A percentile compares a stretch with the other conserved stretches of the same genome.
phyloP scores from a whole-genome alignment of 2,329 filamentous ascomycete species.

The Botrytis cinerea region DNA sequence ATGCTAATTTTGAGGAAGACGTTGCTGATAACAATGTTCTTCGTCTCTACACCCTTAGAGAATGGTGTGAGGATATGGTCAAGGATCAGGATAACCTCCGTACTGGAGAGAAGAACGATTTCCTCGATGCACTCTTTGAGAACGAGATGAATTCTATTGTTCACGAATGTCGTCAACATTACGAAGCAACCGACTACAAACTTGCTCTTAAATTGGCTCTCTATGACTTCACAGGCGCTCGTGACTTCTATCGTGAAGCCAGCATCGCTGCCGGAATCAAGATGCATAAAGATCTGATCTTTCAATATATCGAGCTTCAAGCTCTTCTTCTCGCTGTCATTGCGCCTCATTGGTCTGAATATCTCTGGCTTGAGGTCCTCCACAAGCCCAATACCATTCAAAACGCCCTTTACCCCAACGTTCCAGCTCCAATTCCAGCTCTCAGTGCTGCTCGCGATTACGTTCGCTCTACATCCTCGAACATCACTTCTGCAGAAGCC shows the following conservation, averaged over 20 bases:
- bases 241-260: conserved; percentile 88
- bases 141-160: conserved; percentile 89
- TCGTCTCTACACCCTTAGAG: conserved; percentile 75
- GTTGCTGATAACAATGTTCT: conserved; percentile 92
- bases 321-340: conserved; percentile 79
- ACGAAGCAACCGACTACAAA: conserved; percentile 79
- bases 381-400: conserved; percentile 77
- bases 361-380: conserved; percentile 91
- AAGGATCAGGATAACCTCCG: conserved; percentile 72
- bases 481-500: conserved; percentile 83
- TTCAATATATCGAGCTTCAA: conserved; percentile 84
- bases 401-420: conserved; percentile 71
- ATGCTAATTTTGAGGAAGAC: conserved; percentile 96
- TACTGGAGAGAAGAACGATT: conserved; percentile 70
- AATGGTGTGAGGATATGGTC: conserved; percentile 88
- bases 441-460: conserved; percentile 82
- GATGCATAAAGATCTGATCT: conserved; percentile 81
- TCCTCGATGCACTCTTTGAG: conserved; percentile 87
- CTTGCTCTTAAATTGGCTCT: conserved; percentile 82
- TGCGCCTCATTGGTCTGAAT: conserved; percentile 90
- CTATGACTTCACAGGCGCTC: conserved; percentile 86
- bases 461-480: conserved; percentile 69
- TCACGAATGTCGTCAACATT: conserved; percentile 76
- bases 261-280: conserved; percentile 74
- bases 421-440: conserved; percentile 63